Conservation (phyloP, 2,329 filamentous ascomycete genomes). For the Epichloe brachyelytri region DNA sequence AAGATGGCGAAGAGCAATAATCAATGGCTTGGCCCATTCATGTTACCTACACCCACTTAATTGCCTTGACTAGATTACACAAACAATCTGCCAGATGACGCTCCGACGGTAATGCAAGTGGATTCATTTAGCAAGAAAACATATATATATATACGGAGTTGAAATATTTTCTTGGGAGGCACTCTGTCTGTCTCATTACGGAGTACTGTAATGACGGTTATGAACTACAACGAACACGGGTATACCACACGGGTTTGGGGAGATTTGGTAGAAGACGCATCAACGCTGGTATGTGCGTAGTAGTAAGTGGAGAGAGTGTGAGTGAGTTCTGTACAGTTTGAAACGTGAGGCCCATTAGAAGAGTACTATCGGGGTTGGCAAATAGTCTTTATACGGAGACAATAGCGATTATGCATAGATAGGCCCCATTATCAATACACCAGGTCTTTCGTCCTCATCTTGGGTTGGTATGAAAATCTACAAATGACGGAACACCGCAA, state of each 20-base stretch:
- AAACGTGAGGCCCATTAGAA: neutral
- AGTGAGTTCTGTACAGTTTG: neutral
- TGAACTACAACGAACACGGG: slow-evolving; percentile 5
- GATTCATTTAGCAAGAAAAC: neutral
- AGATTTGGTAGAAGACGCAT: neutral
- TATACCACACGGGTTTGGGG: slow-evolving; percentile 7
- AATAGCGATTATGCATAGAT: neutral
- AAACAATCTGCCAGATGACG: neutral
- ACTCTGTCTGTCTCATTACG: neutral
- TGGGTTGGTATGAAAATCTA: no score
- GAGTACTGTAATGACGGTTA: slow-evolving; percentile 2
- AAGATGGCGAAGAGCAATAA: neutral
- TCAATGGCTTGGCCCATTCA: neutral
- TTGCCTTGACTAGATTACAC: neutral
- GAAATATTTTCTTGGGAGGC: neutral
- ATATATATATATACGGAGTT: neutral
- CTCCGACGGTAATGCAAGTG: neutral
- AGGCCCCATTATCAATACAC: neutral
- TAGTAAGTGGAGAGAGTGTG: neutral
- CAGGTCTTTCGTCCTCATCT: neutral
- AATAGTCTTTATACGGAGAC: neutral
- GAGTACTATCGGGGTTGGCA: neutral
- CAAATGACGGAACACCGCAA: neutral
- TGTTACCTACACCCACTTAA: no score
- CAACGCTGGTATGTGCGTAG: neutral